Evolutionary conservation across 805 yeast genomes (phyloP).

Genomic region (Candida loeiensis): DNA sequence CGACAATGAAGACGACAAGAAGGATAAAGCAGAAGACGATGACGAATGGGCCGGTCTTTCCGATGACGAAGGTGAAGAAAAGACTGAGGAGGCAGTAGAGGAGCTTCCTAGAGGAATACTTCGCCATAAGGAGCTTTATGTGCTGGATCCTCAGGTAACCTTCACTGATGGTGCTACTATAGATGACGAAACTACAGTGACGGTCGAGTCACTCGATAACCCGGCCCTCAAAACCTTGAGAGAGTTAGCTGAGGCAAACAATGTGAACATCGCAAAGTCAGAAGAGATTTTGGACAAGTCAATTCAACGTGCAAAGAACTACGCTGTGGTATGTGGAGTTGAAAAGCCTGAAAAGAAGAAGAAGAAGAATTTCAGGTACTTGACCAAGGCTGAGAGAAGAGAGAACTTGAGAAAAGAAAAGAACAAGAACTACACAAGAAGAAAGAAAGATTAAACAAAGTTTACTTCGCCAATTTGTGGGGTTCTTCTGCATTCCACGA

Average conservation of each 20-base stretch:
- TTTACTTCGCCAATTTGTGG: neutral
- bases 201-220: slow-evolving; percentile 55
- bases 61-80: slow-evolving; percentile 9
- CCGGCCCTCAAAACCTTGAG: slow-evolving; percentile 36
- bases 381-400: slow-evolving; percentile 76
- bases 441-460: slow-evolving; percentile 3
- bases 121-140: slow-evolving; percentile 29
- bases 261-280: slow-evolving; percentile 67
- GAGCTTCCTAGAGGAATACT: slow-evolving; percentile 11
- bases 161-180: slow-evolving; percentile 34
- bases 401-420: slow-evolving; percentile 38
- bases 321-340: slow-evolving; percentile 64
- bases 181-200: slow-evolving; percentile 46
- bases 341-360: slow-evolving; percentile 38
- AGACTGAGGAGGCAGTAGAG: neutral
- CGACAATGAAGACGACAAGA: slow-evolving; percentile 19
- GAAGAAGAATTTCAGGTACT: slow-evolving; percentile 84
- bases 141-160: slow-evolving; percentile 21
- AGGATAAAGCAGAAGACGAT: slow-evolving; percentile 7
- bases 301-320: slow-evolving; percentile 74
- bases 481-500: neutral
- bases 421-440: slow-evolving; percentile 16
- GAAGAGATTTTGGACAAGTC: slow-evolving; percentile 70
- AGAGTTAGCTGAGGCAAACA: slow-evolving; percentile 55
- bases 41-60: slow-evolving; percentile 7